Evolutionary conservation across 345 rosid genomes (phyloP), one percentile per base, ranked within the genome.

Genomic region (Garcia nutans): DNA sequence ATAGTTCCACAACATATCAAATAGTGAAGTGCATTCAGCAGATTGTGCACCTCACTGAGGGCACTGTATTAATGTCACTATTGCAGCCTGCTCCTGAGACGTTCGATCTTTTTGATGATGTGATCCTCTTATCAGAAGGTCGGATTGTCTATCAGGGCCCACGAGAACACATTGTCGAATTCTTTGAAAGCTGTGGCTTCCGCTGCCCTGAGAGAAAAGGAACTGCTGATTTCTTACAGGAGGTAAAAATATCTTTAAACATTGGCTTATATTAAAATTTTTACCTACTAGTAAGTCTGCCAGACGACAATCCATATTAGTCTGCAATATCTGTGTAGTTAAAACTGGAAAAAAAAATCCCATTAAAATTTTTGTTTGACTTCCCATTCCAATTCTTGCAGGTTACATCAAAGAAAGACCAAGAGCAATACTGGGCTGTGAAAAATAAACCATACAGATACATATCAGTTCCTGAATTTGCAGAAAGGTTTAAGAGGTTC

Each of bases 41-140:
- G 77, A 84, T 96, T 23, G 96, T 83, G 22, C 96, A 89, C 80
- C 86, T 83, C 41, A 90, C 89, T 0, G 93, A 93, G 55, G 97
- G 87, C 23, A 90, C 98, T 22, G 75, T 95, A 65, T 76, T 91
- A 71, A 87, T 93, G 91, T 91, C 99, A 56, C 83, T 93, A 11
- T 88, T 95, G 44, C 97, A 96, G 68, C 98, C 98, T 2, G 98
- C 97, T 72, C 98, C 97, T 0, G 99, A 96, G 85, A 90, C 98
- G 28, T 93, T 89, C 24, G 94, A 93, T 56, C 92, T 93, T 2
- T 96, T 96, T 52, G 98, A 93, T 61, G 99, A 93, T 50, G 87
- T 96, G 74, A 74, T 90, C 57, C 87, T 96, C 54, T 73, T 93
- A 59, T 89, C 98, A 0, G 97, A 96, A 77, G 98, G 98, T 12